Base-by-base conservation (phyloP, 2,329 filamentous ascomycete genomes). In the Aspergillus texensis region DNA sequence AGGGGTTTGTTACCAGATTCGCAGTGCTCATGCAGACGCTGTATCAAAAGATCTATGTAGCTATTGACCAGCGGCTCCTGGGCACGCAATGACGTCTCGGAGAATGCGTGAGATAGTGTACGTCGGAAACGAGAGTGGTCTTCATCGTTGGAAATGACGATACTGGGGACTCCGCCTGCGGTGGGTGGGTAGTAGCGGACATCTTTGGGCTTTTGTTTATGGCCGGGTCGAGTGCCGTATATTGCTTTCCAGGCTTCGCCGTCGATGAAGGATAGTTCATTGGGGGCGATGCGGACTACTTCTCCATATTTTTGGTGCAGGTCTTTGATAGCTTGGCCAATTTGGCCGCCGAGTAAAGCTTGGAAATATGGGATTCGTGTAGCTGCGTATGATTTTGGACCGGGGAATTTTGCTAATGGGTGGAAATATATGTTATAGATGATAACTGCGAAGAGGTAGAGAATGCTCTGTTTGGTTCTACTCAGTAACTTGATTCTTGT, bases 21-120 rank as follows among this genome's bases (percentile, higher is more conserved):
- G 41, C 58, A 30, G n/a, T 63, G 32, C 5, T 57, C 62, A 14
- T 62, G 54, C 14, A 77, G 28, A 24, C 67, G 62, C 28, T 62
- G 16, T n/a, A 77, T 68, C 9, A 78, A 60, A 3, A 69, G 61
- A 21, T 77, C 70, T 3, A 77, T 61, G 62, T 77, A 77, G 2
- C 21, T 24, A 21, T 69, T 67, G 6, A 81, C 66, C 2, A 78
- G 54, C 0, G 68, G 66, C 59, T 78, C 79, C 61, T 79, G 80
- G 14, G 75, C 72, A 14, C 68, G 67, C 34, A 36, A 16, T 5
- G 12, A 83, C 62, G 1, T 77, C 76, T 54, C 75, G 0, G 78
- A 80, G 62, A 82, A 82, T 0, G 77, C 79, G 60, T 76, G 75
- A 5, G 71, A 60, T 10, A 82, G 61, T 2, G 72, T 58, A 0